A percentile compares a stretch with the other conserved stretches of the same genome.
Evolutionary conservation across 306 rosid genomes (phyloP).

Genomic region (Cucumis sativus): Cucumber_9930_V3 NC_026656.2:15782501-15783000

Average conservation of each 20-base stretch:
- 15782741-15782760: constrained; percentile 82
- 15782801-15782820: constrained; percentile 78
- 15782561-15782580: background rate
- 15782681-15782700: constrained; percentile 62
- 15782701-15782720: constrained; percentile 77
- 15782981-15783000: constrained; percentile 7
- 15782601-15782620: background rate
- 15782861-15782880: constrained; percentile 95
- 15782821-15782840: constrained; percentile 51
- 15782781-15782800: constrained; percentile 69
- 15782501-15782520: background rate
- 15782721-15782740: constrained; percentile 85
- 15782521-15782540: background rate
- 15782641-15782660: constrained; percentile 81
- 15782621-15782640: constrained; percentile 61
- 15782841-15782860: constrained; percentile 92
- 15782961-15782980: constrained; percentile 57
- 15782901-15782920: constrained; percentile 80
- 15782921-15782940: constrained; percentile 69
- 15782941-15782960: constrained; percentile 51
- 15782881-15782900: constrained; percentile 60
- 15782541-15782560: background rate
- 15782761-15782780: constrained; percentile 89
- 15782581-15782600: background rate
- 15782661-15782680: constrained; percentile 97